phyloP scores from a whole-genome alignment of 2,329 filamentous ascomycete genomes.

The Teratosphaeriaceae sp. region DNA sequence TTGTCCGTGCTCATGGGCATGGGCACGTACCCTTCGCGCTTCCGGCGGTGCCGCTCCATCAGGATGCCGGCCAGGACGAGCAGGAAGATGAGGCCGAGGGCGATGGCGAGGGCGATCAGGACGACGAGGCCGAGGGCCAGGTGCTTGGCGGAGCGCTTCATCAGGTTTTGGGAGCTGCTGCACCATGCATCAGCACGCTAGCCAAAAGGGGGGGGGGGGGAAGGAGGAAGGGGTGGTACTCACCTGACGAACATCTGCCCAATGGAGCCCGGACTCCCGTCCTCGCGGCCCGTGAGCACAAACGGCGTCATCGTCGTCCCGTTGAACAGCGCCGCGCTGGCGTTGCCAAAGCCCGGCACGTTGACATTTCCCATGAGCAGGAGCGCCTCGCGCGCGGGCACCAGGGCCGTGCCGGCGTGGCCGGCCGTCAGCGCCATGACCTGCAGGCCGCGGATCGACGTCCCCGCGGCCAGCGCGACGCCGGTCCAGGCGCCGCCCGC shows the following conservation, averaged over 20 bases:
- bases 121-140: conserved; percentile 72
- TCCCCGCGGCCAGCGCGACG: conserved; percentile 59
- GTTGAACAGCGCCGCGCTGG: conserved; percentile 82
- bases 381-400: conserved; percentile 63
- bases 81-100: conserved; percentile 69
- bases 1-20: conserved; percentile 60
- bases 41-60: conserved; percentile 69
- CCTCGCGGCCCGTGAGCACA: conserved; percentile 62
- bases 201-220: not conserved
- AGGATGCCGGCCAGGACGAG: conserved; percentile 69
- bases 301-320: conserved; percentile 74
- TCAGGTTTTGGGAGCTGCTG: conserved; percentile 67
- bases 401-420: conserved; percentile 58
- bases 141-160: conserved; percentile 47
- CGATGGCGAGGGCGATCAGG: conserved; percentile 71
- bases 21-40: conserved; percentile 72
- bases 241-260: conserved; percentile 65
- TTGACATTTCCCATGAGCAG: conserved; percentile 79
- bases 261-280: conserved; percentile 64
- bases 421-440: conserved; percentile 64
- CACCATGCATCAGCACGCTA: not conserved
- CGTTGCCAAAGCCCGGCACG: conserved; percentile 68
- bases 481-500: conserved; percentile 62
- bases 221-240: not conserved
- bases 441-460: conserved; percentile 72